Base-by-base conservation (phyloP, 148 eudicot species). In the Dysphania ambrosioides region DNA sequence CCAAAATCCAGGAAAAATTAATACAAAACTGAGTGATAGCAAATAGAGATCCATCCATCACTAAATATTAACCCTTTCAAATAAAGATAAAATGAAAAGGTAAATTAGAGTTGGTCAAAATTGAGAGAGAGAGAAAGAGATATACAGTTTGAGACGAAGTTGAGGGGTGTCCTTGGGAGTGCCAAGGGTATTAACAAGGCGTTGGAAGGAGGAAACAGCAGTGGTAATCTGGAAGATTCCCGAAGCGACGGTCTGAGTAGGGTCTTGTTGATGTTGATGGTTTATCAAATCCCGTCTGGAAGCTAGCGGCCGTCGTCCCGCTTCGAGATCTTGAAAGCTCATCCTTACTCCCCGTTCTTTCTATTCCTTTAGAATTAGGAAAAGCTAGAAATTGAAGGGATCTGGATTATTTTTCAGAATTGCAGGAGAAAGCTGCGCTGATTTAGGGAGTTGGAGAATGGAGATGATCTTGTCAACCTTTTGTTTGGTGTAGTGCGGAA, bases 141-240 rank as follows among this genome's bases (percentile, higher is more conserved):
- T 80, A 59, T 68, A 92, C 98, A 93, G 84, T 78, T 89, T 93
- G 44, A 88, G 91, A 10, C 98, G 95, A 56, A 91, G 89, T 53
- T 87, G 88, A 26, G 91, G 97, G 30, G 93, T 93, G 30, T 93
- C 98, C 75, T 91, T 93, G 38, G 98, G 92, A 1, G 98, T 91
- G 9, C 97, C 98, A 13, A 93, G 93, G 82, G 97, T 84, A 75
- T 93, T 91, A 59, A 91, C 97, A 42, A 89, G 90, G 47, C 97
- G 84, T 53, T 89, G 97, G 70, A 93, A 93, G 2, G 97, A 87
- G 59, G 91, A 86, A 56, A 93, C 97, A 3, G 95, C 83, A 5
- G 98, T 93, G 61, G 83, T 93, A 79, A 90, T 90, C 89, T 90
- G 92, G 77, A 90, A 90, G 12, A 90, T 88, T 26, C 92, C 90